Conservation (phyloP, 2,329 filamentous ascomycete species). For the Microsporum canis region DNA sequence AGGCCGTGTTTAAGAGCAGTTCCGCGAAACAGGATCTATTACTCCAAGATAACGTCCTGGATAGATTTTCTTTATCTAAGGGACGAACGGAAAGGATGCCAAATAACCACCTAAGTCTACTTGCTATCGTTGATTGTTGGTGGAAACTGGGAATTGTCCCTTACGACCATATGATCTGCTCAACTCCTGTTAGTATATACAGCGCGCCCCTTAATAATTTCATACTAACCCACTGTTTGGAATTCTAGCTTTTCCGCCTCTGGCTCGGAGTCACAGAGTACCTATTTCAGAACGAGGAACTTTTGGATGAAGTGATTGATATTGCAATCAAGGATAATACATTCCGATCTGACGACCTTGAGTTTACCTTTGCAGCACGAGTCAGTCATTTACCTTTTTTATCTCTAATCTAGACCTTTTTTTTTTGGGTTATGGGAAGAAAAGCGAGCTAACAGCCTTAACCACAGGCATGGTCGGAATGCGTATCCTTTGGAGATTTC, state of each 20-base stretch:
- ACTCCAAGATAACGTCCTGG: slow-evolving; percentile 67
- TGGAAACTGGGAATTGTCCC: slow-evolving; percentile 84
- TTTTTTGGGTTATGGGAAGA: background rate
- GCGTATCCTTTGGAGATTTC: slow-evolving; percentile 82
- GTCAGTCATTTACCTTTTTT: slow-evolving; percentile 28
- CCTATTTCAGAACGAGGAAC: slow-evolving; percentile 68
- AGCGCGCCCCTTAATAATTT: background rate
- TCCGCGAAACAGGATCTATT: slow-evolving; percentile 53
- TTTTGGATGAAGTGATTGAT: slow-evolving; percentile 74
- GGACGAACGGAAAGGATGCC: slow-evolving; percentile 56
- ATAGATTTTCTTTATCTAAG: slow-evolving; percentile 74
- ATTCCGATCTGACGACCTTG: slow-evolving; percentile 88
- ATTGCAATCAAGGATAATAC: slow-evolving; percentile 82
- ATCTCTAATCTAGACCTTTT: background rate
- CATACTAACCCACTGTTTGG: background rate
- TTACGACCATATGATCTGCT: slow-evolving; percentile 99
- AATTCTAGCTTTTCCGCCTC: slow-evolving; percentile 64
- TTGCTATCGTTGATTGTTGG: slow-evolving; percentile 99
- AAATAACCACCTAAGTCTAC: slow-evolving; percentile 86
- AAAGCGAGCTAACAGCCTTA: background rate
- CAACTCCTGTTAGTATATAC: slow-evolving; percentile 57
- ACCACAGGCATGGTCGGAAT: slow-evolving; percentile 74
- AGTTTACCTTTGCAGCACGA: slow-evolving; percentile 92
- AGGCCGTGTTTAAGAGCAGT: slow-evolving; percentile 50
- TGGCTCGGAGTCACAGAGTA: slow-evolving; percentile 97